Conservation (phyloP, 78 protist species). For the Dictyostelium citrinum region DNA sequence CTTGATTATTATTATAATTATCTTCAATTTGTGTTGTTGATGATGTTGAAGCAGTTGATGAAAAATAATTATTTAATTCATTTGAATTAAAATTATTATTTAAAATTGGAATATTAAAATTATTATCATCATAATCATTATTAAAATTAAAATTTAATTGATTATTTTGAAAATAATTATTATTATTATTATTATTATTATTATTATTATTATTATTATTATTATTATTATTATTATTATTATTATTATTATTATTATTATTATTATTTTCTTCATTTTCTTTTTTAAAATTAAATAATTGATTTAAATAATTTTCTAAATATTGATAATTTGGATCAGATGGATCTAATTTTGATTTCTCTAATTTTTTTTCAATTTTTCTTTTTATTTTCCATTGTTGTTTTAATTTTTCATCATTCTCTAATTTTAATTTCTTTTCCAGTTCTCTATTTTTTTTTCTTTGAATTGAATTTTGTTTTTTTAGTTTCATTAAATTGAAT, state of each 20-base stretch:
- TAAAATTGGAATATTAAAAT: conserved; percentile 9
- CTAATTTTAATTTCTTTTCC: background rate
- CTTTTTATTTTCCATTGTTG: background rate
- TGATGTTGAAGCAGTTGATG: background rate
- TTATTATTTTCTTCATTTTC: background rate
- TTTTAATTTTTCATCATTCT: background rate
- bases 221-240: background rate
- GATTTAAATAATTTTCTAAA: background rate
- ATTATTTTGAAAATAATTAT: background rate
- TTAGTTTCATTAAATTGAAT: background rate
- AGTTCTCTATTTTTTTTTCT: background rate
- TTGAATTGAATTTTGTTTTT: background rate
- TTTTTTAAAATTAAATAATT: background rate
- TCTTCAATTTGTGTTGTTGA: background rate
- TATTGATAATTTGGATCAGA: background rate
- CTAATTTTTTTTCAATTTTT: background rate
- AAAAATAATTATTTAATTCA: background rate
- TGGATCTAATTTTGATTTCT: background rate
- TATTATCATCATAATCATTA: background rate
- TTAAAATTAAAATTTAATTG: no score
- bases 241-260: background rate
- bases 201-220: no score
- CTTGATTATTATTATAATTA: background rate
- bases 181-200: background rate
- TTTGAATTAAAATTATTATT: background rate